Evolutionary conservation across 1,139 yeast species (phyloP).

Genomic region (Komagataea norvegica): DNA sequence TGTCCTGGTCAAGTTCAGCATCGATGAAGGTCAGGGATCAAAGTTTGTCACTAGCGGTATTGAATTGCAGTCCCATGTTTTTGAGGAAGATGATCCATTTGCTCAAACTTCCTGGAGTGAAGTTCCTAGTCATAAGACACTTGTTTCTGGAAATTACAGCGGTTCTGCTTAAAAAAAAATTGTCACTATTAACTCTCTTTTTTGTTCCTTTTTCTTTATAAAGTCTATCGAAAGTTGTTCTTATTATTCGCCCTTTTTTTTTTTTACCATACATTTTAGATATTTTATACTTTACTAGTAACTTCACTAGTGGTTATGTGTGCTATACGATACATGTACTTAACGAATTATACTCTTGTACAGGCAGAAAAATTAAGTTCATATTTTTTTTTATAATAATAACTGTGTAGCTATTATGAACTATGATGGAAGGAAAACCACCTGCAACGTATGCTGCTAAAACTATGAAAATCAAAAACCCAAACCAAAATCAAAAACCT

Average conservation of each 20-base stretch:
- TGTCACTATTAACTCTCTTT: background rate
- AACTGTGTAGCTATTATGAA: too few relatives aligned
- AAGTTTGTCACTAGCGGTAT: constrained; percentile 29
- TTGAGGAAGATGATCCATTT: constrained; percentile 34
- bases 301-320: too few relatives aligned
- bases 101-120: constrained; percentile 31
- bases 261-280: background rate
- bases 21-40: constrained; percentile 30
- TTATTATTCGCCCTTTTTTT: background rate
- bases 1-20: constrained; percentile 57
- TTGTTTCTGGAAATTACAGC: constrained; percentile 34
- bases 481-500: too few relatives aligned
- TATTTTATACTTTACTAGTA: background rate
- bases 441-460: too few relatives aligned
- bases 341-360: too few relatives aligned
- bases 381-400: too few relatives aligned
- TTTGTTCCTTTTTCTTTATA: background rate
- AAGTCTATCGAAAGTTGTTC: background rate
- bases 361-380: too few relatives aligned
- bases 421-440: too few relatives aligned
- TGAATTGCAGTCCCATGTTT: constrained; percentile 29
- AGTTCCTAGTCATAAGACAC: constrained; percentile 29
- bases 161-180: constrained; percentile 24
- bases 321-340: too few relatives aligned
- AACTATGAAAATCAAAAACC: background rate